Conservation (phyloP, 2,329 filamentous ascomycete species). For the Pestalotiopsis sp. region DNA sequence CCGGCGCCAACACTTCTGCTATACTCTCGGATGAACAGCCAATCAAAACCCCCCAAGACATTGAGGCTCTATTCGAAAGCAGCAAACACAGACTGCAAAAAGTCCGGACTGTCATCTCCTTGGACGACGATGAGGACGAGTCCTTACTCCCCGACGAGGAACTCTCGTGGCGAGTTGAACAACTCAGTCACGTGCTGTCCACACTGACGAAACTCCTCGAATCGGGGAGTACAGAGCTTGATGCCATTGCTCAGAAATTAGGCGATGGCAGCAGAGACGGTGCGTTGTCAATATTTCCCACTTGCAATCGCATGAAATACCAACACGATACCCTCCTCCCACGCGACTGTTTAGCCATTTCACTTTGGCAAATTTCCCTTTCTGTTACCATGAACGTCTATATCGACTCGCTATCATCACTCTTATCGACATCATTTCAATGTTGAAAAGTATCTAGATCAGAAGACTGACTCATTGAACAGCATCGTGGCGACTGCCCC, state of each 20-base stretch:
- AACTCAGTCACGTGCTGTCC: constrained; percentile 40
- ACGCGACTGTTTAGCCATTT: too few species aligned
- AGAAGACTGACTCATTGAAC: constrained; percentile 18
- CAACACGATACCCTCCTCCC: neutral
- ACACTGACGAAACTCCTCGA: constrained; percentile 43
- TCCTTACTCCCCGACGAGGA: constrained; percentile 16
- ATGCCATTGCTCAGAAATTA: constrained; percentile 51
- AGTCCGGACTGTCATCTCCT: constrained; percentile 22
- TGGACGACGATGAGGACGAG: constrained; percentile 28
- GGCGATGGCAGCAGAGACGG: constrained; percentile 59
- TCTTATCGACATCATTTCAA: neutral
- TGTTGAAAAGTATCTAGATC: neutral
- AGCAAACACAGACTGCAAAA: constrained; percentile 26
- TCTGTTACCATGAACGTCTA: neutral
- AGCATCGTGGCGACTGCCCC: constrained; percentile 59
- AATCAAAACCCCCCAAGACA: constrained; percentile 38
- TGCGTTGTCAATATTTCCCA: constrained; percentile 34
- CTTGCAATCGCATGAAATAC: neutral
- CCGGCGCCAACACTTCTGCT: neutral
- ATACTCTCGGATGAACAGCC: neutral
- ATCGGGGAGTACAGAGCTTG: constrained; percentile 43
- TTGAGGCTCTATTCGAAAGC: constrained; percentile 38
- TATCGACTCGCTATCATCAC: neutral
- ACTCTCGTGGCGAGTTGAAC: constrained; percentile 19
- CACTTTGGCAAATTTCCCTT: too few species aligned